Evolutionary conservation across 1,284 basidiomycete species (phyloP).

Genomic region (Singerocomus inundabilis): DNA sequence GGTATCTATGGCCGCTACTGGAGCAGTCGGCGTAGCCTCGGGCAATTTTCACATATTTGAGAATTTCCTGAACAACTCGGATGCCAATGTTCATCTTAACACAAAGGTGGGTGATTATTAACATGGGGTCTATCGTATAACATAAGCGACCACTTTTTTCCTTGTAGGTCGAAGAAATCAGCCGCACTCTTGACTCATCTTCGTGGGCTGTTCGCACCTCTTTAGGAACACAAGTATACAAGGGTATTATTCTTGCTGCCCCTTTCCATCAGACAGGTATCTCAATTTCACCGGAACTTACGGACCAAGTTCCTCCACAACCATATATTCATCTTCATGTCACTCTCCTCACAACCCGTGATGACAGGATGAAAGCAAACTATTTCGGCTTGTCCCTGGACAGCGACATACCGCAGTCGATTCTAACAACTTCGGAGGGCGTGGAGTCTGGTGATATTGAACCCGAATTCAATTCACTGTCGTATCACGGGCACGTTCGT

Average conservation of each 20-base stretch:
- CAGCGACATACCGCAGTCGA: conserved; percentile 55
- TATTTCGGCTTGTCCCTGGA: conserved; percentile 67
- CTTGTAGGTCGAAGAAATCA: conserved; percentile 51
- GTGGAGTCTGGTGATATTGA: conserved; percentile 48
- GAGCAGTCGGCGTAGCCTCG: conserved; percentile 67
- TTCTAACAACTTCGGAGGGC: conserved; percentile 73
- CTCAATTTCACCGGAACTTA: conserved; percentile 44
- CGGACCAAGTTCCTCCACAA: conserved; percentile 57
- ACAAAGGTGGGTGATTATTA: conserved; percentile 51
- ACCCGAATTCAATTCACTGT: conserved; percentile 86
- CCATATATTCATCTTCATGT: conserved; percentile 87
- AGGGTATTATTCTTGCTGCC: conserved; percentile 72
- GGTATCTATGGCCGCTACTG: conserved; percentile 70
- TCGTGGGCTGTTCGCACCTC: conserved; percentile 51
- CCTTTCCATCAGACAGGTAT: conserved; percentile 69
- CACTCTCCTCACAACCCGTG: conserved; percentile 81
- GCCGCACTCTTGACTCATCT: conserved; percentile 37
- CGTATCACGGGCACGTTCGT: conserved; percentile 71
- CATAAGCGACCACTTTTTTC: background rate
- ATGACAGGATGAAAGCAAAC: conserved; percentile 55
- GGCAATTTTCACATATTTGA: conserved; percentile 91
- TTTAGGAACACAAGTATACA: conserved; percentile 49
- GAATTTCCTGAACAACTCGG: conserved; percentile 69
- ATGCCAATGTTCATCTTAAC: conserved; percentile 67
- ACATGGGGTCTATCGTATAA: background rate